Base-by-base conservation (phyloP, 306 rosid species). In the Prinsepia uniflora region DNA sequence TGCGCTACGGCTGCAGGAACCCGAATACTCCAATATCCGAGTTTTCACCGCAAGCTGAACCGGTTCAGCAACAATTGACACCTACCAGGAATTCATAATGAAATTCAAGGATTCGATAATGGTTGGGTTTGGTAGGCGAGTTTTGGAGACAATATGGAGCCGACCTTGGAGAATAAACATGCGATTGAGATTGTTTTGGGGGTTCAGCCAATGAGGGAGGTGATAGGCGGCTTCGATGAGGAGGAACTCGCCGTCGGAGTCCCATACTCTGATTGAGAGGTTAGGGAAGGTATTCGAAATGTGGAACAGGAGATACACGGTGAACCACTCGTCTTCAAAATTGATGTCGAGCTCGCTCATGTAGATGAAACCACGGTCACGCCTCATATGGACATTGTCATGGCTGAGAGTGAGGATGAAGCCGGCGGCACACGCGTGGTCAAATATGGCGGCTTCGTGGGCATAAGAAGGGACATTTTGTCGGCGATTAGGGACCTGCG, bases 151-250 rank as follows among this genome's bases (percentile, higher is more conserved):
- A 17, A 94, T 79, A 48, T 87, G 92, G 69, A 89, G 78, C n/a
- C 78, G 63, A 0, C 89, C 91, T 19, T 74, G 57, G 74, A 91
- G 92, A 78, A 94, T 61, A 76, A 94, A 87, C 73, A 91, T 79
- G 43, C 99, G 97, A 39, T 91, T 77, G 69, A 46, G 63, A 75
- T 95, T 78, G 71, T 77, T 86, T 14, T 89, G 95, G 0, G 97
- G 99, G 77, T 87, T 86, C 69, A 91, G 82, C 99, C 99, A 94
- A n/a, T 95, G 95, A 18, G 96, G 96, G 73, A 91, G 90, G 78
- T 94, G 96, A 72, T 87, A 89, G 54, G 97, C 99, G 14, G 99
- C 92, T 60, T 94, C 97, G 10, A 94, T 87, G 75, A 94, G 99
- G 36, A 94, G 76, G 76, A 94, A 91, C 84, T 91, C 99, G 48